phyloP scores from a whole-genome alignment of 805 yeast genomes.

The Pichia pseudocactophila region DNA sequence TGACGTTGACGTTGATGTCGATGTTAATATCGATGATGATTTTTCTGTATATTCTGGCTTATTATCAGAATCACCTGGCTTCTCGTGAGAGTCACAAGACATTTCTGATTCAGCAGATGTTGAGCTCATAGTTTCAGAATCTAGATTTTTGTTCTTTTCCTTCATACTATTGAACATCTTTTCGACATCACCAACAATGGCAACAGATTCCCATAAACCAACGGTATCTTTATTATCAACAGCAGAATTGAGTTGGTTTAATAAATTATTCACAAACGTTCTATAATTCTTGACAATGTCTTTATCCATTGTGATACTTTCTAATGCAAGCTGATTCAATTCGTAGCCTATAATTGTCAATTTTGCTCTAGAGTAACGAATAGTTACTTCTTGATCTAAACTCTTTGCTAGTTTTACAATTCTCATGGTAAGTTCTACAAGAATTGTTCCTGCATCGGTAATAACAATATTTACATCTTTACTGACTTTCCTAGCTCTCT shows the following conservation, averaged over 20 bases:
- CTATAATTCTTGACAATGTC: slow-evolving; percentile 43
- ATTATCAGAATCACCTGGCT: too few relatives aligned
- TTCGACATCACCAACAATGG: slow-evolving; percentile 61
- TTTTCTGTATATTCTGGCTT: too few relatives aligned
- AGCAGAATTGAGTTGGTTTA: slow-evolving; percentile 49
- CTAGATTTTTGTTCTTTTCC: slow-evolving; percentile 7
- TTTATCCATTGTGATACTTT: slow-evolving; percentile 25
- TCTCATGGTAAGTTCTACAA: slow-evolving; percentile 36
- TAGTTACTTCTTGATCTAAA: slow-evolving; percentile 43
- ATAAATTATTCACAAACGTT: slow-evolving; percentile 46
- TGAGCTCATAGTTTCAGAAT: neutral
- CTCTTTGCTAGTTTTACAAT: slow-evolving; percentile 42
- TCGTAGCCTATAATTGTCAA: slow-evolving; percentile 58
- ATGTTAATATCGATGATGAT: too few relatives aligned
- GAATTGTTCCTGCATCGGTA: slow-evolving; percentile 43
- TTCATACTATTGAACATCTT: slow-evolving; percentile 59
- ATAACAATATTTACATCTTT: slow-evolving; percentile 35
- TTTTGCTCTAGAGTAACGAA: slow-evolving; percentile 57
- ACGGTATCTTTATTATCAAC: slow-evolving; percentile 45
- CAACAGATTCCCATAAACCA: slow-evolving; percentile 57
- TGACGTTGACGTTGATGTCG: too few relatives aligned
- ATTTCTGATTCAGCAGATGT: too few relatives aligned
- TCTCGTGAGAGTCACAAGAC: neutral
- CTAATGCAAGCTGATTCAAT: slow-evolving; percentile 30
- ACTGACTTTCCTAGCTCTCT: slow-evolving; percentile 27